Evolutionary conservation across 2,329 filamentous ascomycete species (phyloP), one percentile per base, ranked within the genome.

Genomic region (Trichoderma koningiopsis): DNA sequence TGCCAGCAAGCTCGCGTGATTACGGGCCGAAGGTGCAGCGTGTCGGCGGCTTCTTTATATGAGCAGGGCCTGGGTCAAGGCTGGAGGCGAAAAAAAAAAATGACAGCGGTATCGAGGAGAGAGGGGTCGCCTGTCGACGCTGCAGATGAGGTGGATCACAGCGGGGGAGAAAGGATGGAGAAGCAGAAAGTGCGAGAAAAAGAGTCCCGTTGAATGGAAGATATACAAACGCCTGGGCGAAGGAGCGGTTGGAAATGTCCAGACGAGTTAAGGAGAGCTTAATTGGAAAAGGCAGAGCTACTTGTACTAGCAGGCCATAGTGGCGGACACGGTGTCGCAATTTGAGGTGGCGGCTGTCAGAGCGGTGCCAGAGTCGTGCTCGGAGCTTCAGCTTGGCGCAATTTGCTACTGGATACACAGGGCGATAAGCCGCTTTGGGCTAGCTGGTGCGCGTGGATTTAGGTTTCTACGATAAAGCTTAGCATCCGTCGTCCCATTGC

Each of bases 201-300:
- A 33, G 16, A 22, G 31, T 24, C n/a, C n/a, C 35, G 67, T 65
- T n/a, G 19, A 47, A 37, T n/a, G 29, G 40, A 63, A 60, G 56
- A 66, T n/a, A n/a, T 35, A 35, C 33, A 35, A 59, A 70, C 53
- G 33, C 40, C 14, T 37, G 22, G 63, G 73, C 31, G 47, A 75
- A 77, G 74, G 75, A 77, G 74, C 55, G 76, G 75, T 76, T 73
- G 63, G 68, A 68, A 56, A 71, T 47, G 58, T 47, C 57, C 24
- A 52, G 37, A 47, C 8, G 37, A 56, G 64, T 72, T 63, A 52
- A 66, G 69, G 70, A 74, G 68, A 68, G 59, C 49, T 56, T 60
- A 35, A 27, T 57, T 31, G 66, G 59, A 63, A 43, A 63, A 63
- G 29, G 35, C 27, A 33, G 57, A 59, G 59, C 58, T 49, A n/a